Base-by-base conservation (phyloP, 2,329 filamentous ascomycete genomes). In the Colletotrichum sp. region DNA sequence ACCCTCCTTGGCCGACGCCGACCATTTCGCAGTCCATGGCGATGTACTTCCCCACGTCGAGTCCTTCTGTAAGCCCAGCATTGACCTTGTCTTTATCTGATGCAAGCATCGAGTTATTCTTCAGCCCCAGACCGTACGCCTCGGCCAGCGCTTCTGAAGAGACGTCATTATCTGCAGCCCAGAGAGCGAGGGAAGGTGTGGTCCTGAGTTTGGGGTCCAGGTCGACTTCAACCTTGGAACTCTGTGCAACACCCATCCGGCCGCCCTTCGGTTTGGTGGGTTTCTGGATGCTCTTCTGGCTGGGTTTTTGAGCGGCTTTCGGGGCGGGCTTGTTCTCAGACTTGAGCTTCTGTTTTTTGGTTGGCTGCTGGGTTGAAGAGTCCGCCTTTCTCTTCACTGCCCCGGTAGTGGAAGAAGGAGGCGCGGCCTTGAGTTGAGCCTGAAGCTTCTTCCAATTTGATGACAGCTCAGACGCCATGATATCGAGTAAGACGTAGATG, bases 1-100 rank as follows among this genome's bases (percentile, higher is more conserved):
- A 89, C 26, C 92, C 90, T 67, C 92, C 92, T 1, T 91, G 91
- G 0, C 94, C 94, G 15, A 98, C 92, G 64, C 96, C 97, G 30
- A 99, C 97, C 97, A 99, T 99, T 86, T 99, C 97, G 84, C 97
- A 99, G 87, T 99, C 97, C 63, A 99, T 92, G 24, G 95, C 94
- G 57, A 99, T 87, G 83, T 98, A 99, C 88, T 97, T 98, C 67
- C 96, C 97, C 24, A 96, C 87, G 69, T 95, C 91, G 43, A 94
- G 86, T 8, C 89, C 91, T 28, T 87, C 84, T 3, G 91, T 89
- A 5, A 92, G 86, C 1, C 94, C 94, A 60, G 91, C 90, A 81
- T 95, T 95, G 77, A 93, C 86, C 60, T 88, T 89, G 66, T 89
- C 88, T 52, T 89, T 84, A 28, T 83, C 83, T 13, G 87, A 83